Percentiles rank a stretch among this genome's conserved stretches.
These are phyloP conservation scores for Claviceps quebecensis DNA, from an alignment of 2,329 filamentous ascomycete species.

Conservation along the genomic window DNA sequence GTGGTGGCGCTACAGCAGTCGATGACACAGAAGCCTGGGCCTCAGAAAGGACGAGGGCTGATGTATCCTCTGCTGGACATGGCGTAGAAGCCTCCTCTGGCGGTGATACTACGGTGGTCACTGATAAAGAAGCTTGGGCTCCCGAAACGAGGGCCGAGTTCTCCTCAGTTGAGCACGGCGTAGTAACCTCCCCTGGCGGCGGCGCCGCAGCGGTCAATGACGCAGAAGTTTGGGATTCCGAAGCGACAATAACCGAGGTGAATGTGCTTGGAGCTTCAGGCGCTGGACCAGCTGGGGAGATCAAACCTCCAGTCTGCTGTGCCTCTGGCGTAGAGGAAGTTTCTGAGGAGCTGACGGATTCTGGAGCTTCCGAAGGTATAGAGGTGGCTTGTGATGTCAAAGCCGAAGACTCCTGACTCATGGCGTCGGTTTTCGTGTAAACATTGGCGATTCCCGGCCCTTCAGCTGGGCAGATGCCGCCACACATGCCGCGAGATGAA, in stretches of 20 bases:
- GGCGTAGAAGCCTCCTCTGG: too few relatives aligned
- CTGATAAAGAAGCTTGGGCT: too few relatives aligned
- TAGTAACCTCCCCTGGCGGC: neutral
- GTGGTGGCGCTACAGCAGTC: neutral
- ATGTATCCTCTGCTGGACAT: neutral
- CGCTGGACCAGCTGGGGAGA: conserved; percentile 7
- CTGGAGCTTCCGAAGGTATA: conserved; percentile 3
- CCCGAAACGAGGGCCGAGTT: neutral
- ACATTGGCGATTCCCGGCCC: conserved; percentile 18
- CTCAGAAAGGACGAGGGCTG: neutral
- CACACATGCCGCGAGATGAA: conserved; percentile 18
- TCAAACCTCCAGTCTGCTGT: neutral
- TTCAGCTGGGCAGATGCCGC: conserved; percentile 17
- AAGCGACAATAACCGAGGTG: neutral
- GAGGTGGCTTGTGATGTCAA: conserved; percentile 3
- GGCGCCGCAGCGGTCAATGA: neutral
- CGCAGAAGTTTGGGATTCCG: neutral
- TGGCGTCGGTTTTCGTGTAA: conserved; percentile 13
- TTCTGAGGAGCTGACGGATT: neutral
- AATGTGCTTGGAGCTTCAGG: conserved; percentile 7
- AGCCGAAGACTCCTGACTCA: conserved; percentile 4
- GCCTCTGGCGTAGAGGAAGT: neutral
- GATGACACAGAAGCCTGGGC: neutral
- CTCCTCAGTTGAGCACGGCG: conserved; percentile 2
- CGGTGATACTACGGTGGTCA: too few relatives aligned